These are phyloP conservation scores for Elaeagnus macrophylla DNA, from an alignment of 306 rosid genomes.

Conservation along the genomic window DNA sequence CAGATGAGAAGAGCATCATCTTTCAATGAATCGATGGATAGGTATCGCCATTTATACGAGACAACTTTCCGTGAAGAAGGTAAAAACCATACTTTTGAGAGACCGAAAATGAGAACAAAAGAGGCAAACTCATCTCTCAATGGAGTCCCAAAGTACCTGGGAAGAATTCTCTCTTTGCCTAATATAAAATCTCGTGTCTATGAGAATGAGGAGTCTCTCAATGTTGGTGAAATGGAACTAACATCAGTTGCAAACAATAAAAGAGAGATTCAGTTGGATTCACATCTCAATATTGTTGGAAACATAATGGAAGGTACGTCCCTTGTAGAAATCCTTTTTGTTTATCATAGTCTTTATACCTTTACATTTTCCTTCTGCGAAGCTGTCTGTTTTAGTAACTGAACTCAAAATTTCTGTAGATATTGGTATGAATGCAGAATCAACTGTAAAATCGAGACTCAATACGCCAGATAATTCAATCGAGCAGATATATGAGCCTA, in stretches of 20 bases:
- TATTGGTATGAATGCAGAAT: constrained; percentile 18
- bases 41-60: constrained; percentile 51
- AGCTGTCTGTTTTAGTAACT: no score
- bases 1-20: constrained; percentile 51
- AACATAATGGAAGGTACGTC: constrained; percentile 25
- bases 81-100: constrained; percentile 27
- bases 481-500: constrained; percentile 18
- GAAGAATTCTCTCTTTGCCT: constrained; percentile 59
- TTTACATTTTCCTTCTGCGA: no score
- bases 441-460: constrained; percentile 7
- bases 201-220: constrained; percentile 33
- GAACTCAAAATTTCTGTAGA: background rate
- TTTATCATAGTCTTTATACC: background rate
- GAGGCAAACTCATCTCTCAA: constrained; percentile 18
- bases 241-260: constrained; percentile 13
- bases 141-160: constrained; percentile 29
- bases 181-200: constrained; percentile 34
- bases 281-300: constrained; percentile 21
- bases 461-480: constrained; percentile 16
- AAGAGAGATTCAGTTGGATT: constrained; percentile 9
- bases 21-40: constrained; percentile 36
- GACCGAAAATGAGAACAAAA: constrained; percentile 24
- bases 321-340: background rate
- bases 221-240: constrained; percentile 10
- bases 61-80: constrained; percentile 35